Conservation (phyloP, 2,329 filamentous ascomycete genomes). For the Verticillium tricorpus region DNA sequence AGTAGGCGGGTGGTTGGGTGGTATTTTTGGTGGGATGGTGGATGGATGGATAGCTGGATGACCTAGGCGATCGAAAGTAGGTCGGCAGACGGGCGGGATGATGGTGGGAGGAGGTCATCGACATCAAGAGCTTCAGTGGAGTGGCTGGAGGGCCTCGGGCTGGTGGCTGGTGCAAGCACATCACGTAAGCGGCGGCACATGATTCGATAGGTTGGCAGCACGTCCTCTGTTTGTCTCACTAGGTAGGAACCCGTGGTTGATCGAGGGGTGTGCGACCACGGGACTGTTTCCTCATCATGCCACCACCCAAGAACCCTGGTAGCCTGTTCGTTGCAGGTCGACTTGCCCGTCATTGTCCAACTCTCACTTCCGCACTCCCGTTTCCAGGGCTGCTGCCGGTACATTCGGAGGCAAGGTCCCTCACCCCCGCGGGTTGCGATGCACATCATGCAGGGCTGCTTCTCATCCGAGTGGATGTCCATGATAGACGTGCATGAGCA, state of each 20-base stretch:
- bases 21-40: background rate
- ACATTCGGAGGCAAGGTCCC: background rate
- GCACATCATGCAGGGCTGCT: background rate
- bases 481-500: background rate
- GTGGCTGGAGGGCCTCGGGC: background rate
- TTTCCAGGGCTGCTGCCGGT: background rate
- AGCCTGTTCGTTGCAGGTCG: background rate
- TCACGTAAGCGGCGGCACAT: background rate
- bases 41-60: background rate
- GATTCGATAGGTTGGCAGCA: background rate
- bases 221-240: background rate
- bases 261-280: background rate
- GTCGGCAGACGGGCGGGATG: background rate
- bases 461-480: background rate
- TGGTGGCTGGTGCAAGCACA: background rate
- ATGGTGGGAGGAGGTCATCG: background rate
- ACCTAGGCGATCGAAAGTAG: background rate
- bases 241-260: background rate
- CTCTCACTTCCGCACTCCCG: background rate
- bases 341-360: background rate
- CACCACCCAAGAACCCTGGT: background rate
- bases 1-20: background rate
- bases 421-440: background rate
- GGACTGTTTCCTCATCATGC: background rate
- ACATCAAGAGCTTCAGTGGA: background rate